Evolutionary conservation across 495 filamentous ascomycete genomes (phyloP), one percentile per base, ranked within the genome.

Genomic region (Tetracladium setigerum): DNA sequence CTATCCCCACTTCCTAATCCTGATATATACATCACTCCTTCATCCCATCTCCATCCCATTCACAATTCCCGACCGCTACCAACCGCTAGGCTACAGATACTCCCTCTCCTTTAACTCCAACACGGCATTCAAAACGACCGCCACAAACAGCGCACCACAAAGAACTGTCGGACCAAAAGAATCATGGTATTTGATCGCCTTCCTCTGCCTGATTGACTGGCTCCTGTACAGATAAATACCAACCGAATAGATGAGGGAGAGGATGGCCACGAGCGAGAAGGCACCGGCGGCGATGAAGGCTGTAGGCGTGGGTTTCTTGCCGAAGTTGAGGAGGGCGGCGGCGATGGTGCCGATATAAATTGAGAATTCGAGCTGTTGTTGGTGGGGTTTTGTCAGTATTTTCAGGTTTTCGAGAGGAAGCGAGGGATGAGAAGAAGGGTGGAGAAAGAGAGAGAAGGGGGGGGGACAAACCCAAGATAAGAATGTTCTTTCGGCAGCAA

Each of bases 401-500:
- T 24, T 30, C n/a, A n/a, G n/a, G n/a, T n/a, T 35, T 34, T 9
- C 46, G 37, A 15, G 15, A n/a, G 16, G 12, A 36, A 38, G 6
- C 30, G 24, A 14, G n/a, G n/a, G n/a, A n/a, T n/a, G n/a, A n/a
- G n/a, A n/a, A n/a, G n/a, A n/a, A n/a, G n/a, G n/a, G n/a, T n/a
- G n/a, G n/a, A n/a, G n/a, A n/a, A n/a, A n/a, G n/a, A n/a, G n/a
- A 37, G 13, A 35, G 17, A 22, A 30, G 30, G 30, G 38, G 16
- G 16, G 8, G 18, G 9, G 4, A 64, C 73, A 59, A 67, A 81
- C 78, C 92, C 92, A 98, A 32, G 88, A 85, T 51, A 98, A 76
- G 66, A 95, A 98, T 11, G 92, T 98, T 49, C 92, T 79, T 61
- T 98, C 92, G 7, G 88, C 89, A 18, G 92, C 92, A 55, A 98